Conservation (phyloP, 129 eudicot genomes). For the Sambucus nigra region DNA sequence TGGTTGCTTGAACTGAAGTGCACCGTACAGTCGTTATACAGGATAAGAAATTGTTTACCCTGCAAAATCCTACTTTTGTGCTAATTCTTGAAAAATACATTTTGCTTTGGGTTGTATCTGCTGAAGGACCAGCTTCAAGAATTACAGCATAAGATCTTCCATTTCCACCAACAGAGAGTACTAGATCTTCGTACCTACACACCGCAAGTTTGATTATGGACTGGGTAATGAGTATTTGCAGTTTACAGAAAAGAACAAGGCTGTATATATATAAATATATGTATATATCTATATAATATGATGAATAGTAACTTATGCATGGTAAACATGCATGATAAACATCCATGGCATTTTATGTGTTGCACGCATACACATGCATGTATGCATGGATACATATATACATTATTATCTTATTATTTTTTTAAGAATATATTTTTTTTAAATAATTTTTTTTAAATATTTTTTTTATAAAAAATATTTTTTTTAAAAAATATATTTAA, state of each 20-base stretch:
- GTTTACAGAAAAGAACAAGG: conserved; percentile 4
- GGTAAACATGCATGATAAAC: too few species aligned
- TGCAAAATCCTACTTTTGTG: conserved; percentile 96
- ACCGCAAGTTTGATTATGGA: not conserved
- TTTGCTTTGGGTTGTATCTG: conserved; percentile 57
- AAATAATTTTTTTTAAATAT: too few species aligned
- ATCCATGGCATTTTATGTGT: too few species aligned
- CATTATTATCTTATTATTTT: too few species aligned
- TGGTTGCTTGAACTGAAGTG: not conserved
- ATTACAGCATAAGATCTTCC: conserved; percentile 86
- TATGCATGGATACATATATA: too few species aligned
- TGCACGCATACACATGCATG: too few species aligned
- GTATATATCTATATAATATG: too few species aligned
- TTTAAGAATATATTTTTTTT: too few species aligned
- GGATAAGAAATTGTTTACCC: conserved; percentile 41
- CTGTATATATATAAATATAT: too few species aligned
- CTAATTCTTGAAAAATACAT: conserved; percentile 67
- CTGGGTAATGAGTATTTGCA: not conserved
- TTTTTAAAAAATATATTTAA: too few species aligned
- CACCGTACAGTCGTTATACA: not conserved
- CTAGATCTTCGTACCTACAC: conserved; percentile 85
- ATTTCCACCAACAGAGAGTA: conserved; percentile 91
- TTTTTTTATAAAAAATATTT: too few species aligned
- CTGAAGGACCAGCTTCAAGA: conserved; percentile 77
- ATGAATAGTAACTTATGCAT: too few species aligned